A percentile compares a stretch with the other conserved stretches of the same genome.
phyloP scores from a whole-genome alignment of 2,329 filamentous ascomycete species.

The Pyrenophora teres region DNA sequence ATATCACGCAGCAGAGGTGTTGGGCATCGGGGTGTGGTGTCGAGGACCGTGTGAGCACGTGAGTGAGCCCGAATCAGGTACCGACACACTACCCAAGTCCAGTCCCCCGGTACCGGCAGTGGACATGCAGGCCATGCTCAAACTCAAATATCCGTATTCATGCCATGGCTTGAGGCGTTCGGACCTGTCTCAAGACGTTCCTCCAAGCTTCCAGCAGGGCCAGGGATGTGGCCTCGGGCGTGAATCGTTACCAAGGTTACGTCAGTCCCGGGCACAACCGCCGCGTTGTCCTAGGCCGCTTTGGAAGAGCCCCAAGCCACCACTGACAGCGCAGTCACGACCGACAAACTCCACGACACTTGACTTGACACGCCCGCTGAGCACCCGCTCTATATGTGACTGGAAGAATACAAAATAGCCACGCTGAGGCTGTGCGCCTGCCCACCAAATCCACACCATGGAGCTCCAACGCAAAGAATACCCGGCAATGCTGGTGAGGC shows the following conservation, averaged over 20 bases:
- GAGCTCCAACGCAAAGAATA: slow-evolving; percentile 86
- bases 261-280: slow-evolving; percentile 22
- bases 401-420: slow-evolving; percentile 22
- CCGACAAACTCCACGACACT: slow-evolving; percentile 37
- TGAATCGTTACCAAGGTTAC: slow-evolving; percentile 19
- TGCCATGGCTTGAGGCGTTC: slow-evolving; percentile 1
- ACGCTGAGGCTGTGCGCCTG: slow-evolving; percentile 36
- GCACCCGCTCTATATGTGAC: slow-evolving; percentile 40
- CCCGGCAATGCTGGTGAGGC: slow-evolving; percentile 84
- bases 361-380: slow-evolving; percentile 23
- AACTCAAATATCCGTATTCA: background rate
- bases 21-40: background rate
- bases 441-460: slow-evolving; percentile 37
- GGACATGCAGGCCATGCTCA: background rate
- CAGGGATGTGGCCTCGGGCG: background rate
- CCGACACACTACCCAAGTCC: slow-evolving; percentile 9
- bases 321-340: slow-evolving; percentile 38
- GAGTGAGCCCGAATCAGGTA: slow-evolving; percentile 11
- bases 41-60: slow-evolving; percentile 5
- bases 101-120: slow-evolving; percentile 6
- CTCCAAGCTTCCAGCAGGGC: background rate
- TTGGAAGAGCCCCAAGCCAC: slow-evolving; percentile 30
- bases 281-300: slow-evolving; percentile 24
- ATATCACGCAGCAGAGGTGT: background rate
- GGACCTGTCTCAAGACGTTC: slow-evolving; percentile 1